A percentile compares a stretch with the other conserved stretches of the same genome.
Conservation (phyloP, 306 rosid species). For the Calophaca sinica region DNA sequence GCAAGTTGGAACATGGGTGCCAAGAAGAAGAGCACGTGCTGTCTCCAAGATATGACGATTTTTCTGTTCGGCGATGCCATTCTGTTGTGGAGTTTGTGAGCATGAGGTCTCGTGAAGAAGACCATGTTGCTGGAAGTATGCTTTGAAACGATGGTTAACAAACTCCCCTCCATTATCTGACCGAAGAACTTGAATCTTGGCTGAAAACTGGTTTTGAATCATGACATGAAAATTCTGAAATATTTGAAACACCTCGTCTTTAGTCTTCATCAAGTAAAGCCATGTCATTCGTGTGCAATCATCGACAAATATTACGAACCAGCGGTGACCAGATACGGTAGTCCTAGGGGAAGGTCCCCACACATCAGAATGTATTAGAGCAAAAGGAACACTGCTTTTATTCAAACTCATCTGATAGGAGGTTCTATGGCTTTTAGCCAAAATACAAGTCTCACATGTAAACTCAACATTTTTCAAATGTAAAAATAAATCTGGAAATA, state of each 20-base stretch:
- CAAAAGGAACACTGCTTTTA: background rate
- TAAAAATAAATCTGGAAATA: background rate
- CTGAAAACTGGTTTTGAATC: background rate
- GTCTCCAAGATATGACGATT: background rate
- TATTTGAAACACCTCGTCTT: background rate
- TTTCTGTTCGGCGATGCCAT: background rate
- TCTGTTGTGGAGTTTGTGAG: background rate
- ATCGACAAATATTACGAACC: constrained; percentile 1
- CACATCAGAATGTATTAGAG: constrained; percentile 1
- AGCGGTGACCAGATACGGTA: background rate
- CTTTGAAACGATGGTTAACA: background rate
- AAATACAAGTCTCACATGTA: background rate
- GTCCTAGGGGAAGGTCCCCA: background rate
- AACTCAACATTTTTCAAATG: background rate
- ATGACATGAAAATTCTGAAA: too few relatives aligned
- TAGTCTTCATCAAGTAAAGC: background rate
- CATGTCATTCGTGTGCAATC: background rate
- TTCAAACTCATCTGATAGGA: background rate
- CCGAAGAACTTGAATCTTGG: background rate
- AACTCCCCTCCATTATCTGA: background rate
- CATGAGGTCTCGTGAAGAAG: background rate
- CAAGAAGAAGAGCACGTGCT: too few relatives aligned
- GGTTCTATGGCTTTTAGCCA: constrained; percentile 3
- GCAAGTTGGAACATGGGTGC: background rate
- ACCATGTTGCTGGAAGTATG: background rate